Conservation (phyloP, 1,139 yeast species). For the Geotrichum fermentans region DNA sequence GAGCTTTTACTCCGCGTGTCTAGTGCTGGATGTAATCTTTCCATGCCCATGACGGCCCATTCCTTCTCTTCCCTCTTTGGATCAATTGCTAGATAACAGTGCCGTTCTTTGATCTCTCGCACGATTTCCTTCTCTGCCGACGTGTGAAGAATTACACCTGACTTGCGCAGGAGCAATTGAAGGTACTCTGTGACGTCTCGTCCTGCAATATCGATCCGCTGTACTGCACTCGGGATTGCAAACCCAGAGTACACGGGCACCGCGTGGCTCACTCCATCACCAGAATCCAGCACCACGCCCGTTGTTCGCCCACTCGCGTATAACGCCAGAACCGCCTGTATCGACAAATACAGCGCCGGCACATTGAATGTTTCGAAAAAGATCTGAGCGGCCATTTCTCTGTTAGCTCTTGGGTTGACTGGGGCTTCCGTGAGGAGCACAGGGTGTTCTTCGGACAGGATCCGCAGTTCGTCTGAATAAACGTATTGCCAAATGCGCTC, state of each 20-base stretch:
- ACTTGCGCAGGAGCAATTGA: constrained; percentile 61
- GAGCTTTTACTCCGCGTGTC: background rate
- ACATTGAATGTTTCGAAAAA: constrained; percentile 78
- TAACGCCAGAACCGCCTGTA: constrained; percentile 79
- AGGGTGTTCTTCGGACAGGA: constrained; percentile 85
- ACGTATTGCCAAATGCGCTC: constrained; percentile 67
- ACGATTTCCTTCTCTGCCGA: constrained; percentile 83
- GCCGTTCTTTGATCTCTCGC: constrained; percentile 67
- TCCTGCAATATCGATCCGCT: constrained; percentile 80
- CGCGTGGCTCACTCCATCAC: constrained; percentile 86
- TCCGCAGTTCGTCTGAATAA: constrained; percentile 55
- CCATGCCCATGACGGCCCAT: constrained; percentile 36
- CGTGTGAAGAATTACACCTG: constrained; percentile 58
- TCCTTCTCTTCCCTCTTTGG: constrained; percentile 50
- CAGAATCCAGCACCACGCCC: constrained; percentile 82
- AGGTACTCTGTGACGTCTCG: constrained; percentile 76
- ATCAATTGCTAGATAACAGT: constrained; percentile 67
- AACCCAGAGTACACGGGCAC: constrained; percentile 92
- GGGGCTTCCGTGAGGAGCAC: constrained; percentile 87
- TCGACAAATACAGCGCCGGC: constrained; percentile 80
- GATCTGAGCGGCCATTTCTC: constrained; percentile 70
- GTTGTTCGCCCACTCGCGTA: constrained; percentile 90
- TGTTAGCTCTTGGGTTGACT: constrained; percentile 63
- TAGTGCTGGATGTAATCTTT: constrained; percentile 10
- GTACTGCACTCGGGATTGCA: constrained; percentile 65